Percentiles rank a stretch among this genome's conserved stretches.
Conservation (phyloP, 352 stramenopile genomes). For the Aphanomyces cochlioides region DNA sequence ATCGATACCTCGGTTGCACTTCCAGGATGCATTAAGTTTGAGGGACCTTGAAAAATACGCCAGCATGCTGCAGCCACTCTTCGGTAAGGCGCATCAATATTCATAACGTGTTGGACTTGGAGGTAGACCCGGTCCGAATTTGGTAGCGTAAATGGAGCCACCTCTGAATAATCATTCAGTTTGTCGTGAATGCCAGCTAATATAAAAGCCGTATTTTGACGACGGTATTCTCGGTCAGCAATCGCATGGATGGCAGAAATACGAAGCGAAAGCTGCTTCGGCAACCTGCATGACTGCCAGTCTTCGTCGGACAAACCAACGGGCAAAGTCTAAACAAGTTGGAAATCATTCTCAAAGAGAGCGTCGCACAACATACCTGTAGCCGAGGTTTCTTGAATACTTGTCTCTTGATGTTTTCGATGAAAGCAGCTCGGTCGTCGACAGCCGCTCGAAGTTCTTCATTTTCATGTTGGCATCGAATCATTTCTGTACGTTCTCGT, state of each 20-base stretch:
- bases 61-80: background rate
- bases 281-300: slow-evolving; percentile 14
- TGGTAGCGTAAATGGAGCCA: background rate
- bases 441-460: slow-evolving; percentile 8
- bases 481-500: background rate
- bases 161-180: background rate
- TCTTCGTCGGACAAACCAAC: background rate
- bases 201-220: slow-evolving; percentile 9
- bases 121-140: background rate
- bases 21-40: background rate
- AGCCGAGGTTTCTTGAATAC: slow-evolving; percentile 4
- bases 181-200: slow-evolving; percentile 3
- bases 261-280: slow-evolving; percentile 9
- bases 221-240: slow-evolving; percentile 16
- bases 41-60: background rate
- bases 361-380: background rate
- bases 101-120: slow-evolving; percentile 10
- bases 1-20: slow-evolving; percentile 6
- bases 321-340: background rate
- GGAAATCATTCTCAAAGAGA: background rate
- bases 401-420: slow-evolving; percentile 1
- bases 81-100: background rate
- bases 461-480: slow-evolving; percentile 1
- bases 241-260: slow-evolving; percentile 20
- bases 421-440: background rate